Conservation (phyloP, 805 yeast species). For the Wickerhamomyces canadensis region DNA sequence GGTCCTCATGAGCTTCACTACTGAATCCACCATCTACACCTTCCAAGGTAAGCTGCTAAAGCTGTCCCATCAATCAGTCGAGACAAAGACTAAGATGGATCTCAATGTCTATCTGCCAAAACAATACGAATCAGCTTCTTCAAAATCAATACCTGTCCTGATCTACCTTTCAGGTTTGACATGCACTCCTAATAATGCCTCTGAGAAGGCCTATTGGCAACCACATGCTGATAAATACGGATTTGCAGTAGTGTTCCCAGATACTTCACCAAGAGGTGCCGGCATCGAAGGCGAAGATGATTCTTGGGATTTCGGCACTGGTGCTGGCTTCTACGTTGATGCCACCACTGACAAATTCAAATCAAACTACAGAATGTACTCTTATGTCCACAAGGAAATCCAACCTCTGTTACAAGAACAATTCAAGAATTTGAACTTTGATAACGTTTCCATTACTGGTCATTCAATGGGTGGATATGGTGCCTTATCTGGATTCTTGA, state of each 20-base stretch:
- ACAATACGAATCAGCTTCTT: conserved; percentile 27
- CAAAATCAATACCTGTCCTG: conserved; percentile 58
- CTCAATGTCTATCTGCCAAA: conserved; percentile 81
- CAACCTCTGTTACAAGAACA: conserved; percentile 36
- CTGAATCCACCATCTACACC: conserved; percentile 30
- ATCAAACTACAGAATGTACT: conserved; percentile 77
- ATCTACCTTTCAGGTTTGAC: conserved; percentile 85
- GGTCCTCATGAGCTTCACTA: conserved; percentile 19
- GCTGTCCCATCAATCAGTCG: conserved; percentile 63
- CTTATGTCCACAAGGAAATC: conserved; percentile 73
- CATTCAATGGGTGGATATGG: conserved; percentile 99
- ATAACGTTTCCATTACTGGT: conserved; percentile 75
- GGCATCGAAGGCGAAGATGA: conserved; percentile 75
- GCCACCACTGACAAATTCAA: conserved; percentile 72
- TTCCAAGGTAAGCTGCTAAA: conserved; percentile 77
- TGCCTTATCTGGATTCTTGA: conserved; percentile 65
- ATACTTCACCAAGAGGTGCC: conserved; percentile 92
- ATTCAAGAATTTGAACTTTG: conserved; percentile 48
- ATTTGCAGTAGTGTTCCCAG: conserved; percentile 88
- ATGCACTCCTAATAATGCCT: conserved; percentile 88
- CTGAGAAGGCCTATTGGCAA: conserved; percentile 89
- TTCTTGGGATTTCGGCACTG: conserved; percentile 86
- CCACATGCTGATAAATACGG: conserved; percentile 76
- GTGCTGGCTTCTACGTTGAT: conserved; percentile 92
- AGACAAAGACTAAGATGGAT: conserved; percentile 69